Evolutionary conservation across 352 stramenopile species (phyloP).

Genomic region (Phytophthora ohioensis): DNA sequence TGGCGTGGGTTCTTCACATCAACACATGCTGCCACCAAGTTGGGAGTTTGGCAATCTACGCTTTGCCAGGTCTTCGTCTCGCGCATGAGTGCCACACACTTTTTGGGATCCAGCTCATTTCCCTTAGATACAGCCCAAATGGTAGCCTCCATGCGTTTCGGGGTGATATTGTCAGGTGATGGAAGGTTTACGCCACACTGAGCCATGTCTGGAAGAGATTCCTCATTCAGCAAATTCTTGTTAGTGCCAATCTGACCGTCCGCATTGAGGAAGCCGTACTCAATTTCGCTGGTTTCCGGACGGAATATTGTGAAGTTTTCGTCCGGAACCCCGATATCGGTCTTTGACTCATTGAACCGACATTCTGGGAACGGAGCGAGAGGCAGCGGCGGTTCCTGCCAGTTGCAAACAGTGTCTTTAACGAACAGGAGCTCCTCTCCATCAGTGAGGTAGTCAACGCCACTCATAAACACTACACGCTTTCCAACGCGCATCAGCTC

Average conservation of each 20-base stretch:
- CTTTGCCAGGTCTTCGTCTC: constrained; percentile 54
- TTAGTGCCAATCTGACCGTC: constrained; percentile 76
- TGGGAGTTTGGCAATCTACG: constrained; percentile 59
- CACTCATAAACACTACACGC: constrained; percentile 83
- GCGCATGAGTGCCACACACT: constrained; percentile 66
- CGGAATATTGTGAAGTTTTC: constrained; percentile 75
- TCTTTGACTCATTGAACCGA: constrained; percentile 51
- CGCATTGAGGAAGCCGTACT: constrained; percentile 85
- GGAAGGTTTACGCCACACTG: constrained; percentile 82
- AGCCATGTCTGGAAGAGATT: constrained; percentile 64
- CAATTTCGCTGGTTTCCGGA: constrained; percentile 86
- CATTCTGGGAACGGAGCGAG: constrained; percentile 73
- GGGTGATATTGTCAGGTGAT: constrained; percentile 86
- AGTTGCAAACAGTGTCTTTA: constrained; percentile 80
- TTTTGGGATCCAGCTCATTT: constrained; percentile 39
- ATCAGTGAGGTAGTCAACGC: constrained; percentile 67
- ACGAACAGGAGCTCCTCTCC: constrained; percentile 82
- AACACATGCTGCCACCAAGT: constrained; percentile 56
- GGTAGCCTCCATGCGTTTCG: constrained; percentile 80
- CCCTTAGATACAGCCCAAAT: constrained; percentile 63
- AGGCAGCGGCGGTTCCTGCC: constrained; percentile 73
- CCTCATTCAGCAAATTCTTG: constrained; percentile 73
- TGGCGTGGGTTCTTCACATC: constrained; percentile 36
- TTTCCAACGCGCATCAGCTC: constrained; percentile 70
- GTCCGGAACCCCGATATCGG: constrained; percentile 51